phyloP scores from a whole-genome alignment of 164 flowering plant species.

The Annona squamosa region DNA sequence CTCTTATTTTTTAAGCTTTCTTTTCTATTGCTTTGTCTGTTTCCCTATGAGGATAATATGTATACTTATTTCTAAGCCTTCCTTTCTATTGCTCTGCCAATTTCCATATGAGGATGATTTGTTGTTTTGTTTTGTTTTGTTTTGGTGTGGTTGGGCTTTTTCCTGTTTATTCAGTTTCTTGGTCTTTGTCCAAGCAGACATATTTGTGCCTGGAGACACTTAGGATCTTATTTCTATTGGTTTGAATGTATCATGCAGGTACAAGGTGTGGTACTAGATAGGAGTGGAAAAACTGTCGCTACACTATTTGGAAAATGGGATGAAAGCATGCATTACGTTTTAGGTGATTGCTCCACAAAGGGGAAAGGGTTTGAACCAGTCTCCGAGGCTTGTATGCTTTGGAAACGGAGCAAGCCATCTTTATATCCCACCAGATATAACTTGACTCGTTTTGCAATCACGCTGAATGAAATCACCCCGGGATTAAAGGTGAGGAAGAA shows the following conservation, averaged over 20 bases:
- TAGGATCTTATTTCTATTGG: no score
- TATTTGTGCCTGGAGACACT: no score
- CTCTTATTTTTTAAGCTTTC: no score
- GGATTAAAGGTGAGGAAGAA: slow-evolving; percentile 49
- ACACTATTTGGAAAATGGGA: slow-evolving; percentile 98
- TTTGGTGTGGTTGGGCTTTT: no score
- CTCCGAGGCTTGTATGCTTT: slow-evolving; percentile 45
- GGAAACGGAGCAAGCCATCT: slow-evolving; percentile 65
- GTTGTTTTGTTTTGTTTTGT: no score
- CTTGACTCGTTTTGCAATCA: slow-evolving; percentile 63
- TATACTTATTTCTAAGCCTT: no score
- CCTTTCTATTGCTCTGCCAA: no score
- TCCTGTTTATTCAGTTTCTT: no score
- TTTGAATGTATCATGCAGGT: slow-evolving; percentile 42
- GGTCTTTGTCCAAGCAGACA: no score
- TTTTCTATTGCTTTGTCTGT: no score
- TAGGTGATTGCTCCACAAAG: slow-evolving; percentile 66
- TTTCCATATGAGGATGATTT: no score
- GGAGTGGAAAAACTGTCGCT: slow-evolving; percentile 70
- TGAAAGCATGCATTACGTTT: slow-evolving; percentile 83
- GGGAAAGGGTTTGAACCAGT: slow-evolving; percentile 43
- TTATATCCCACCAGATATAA: slow-evolving; percentile 55
- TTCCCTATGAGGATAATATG: no score
- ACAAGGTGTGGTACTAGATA: slow-evolving; percentile 86
- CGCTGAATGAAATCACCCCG: slow-evolving; percentile 67